These are phyloP conservation scores for Pleurotus salmoneostramineus DNA, from an alignment of 768 basidiomycete species.

Conservation along the genomic window DNA sequence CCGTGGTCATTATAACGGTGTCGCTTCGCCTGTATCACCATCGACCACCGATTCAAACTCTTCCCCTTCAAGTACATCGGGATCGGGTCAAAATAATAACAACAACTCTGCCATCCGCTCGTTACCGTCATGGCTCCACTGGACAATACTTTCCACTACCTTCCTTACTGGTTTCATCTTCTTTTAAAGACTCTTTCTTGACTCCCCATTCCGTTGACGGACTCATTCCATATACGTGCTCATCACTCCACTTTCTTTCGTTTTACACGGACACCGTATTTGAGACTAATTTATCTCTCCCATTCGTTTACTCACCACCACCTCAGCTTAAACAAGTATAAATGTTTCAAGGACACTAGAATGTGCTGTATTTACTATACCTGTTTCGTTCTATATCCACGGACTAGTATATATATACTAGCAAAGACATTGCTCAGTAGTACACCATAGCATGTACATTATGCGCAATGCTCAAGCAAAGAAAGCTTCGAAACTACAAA, in stretches of 20 bases:
- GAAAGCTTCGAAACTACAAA: too few species aligned
- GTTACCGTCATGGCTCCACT: background rate
- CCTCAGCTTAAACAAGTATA: background rate
- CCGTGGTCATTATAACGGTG: conserved; percentile 8
- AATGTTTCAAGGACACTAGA: background rate
- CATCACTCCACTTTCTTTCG: background rate
- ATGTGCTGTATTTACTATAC: background rate
- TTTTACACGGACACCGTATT: background rate
- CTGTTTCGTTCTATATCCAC: background rate
- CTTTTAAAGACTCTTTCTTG: background rate
- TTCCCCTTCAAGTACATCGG: background rate
- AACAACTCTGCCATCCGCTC: background rate
- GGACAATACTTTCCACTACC: background rate
- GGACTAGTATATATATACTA: too few species aligned
- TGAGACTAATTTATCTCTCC: background rate
- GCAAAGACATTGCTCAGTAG: too few species aligned
- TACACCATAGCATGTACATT: too few species aligned
- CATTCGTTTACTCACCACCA: background rate
- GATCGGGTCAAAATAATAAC: background rate
- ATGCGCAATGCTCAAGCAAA: too few species aligned
- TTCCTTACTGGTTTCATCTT: background rate
- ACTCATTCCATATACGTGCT: background rate
- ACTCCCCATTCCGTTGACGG: background rate
- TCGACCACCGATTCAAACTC: background rate
- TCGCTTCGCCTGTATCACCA: conserved; percentile 4